Conservation (phyloP, 2,329 filamentous ascomycete species). For the Dactylellina cionopaga region DNA sequence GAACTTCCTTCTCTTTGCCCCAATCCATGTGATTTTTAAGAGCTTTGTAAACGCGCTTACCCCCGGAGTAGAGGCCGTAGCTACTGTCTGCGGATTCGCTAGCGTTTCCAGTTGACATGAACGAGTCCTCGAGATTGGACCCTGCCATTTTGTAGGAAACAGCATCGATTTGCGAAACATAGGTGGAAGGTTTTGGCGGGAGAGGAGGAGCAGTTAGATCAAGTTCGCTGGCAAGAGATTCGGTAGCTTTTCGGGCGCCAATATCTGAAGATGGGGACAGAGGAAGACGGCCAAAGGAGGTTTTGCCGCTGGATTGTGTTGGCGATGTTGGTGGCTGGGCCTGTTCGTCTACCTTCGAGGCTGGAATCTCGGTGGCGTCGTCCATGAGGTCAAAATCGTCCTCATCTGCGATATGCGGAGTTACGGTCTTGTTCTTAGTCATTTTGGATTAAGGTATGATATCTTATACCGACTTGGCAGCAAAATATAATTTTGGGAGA, state of each 20-base stretch:
- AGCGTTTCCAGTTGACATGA: slow-evolving; percentile 26
- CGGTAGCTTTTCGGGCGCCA: background rate
- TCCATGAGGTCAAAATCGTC: slow-evolving; percentile 49
- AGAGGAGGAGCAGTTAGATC: slow-evolving; percentile 15
- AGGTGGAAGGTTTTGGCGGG: slow-evolving; percentile 38
- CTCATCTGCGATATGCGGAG: slow-evolving; percentile 28
- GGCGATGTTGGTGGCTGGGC: slow-evolving; percentile 42
- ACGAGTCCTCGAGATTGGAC: slow-evolving; percentile 31
- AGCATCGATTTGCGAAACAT: slow-evolving; percentile 25
- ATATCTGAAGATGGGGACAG: background rate
- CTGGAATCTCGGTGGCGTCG: slow-evolving; percentile 36
- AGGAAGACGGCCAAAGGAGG: slow-evolving; percentile 4
- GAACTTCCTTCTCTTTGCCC: slow-evolving; percentile 50
- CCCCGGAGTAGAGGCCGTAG: slow-evolving; percentile 18
- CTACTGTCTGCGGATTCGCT: slow-evolving; percentile 24
- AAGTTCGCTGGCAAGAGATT: background rate
- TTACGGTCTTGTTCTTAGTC: slow-evolving; percentile 30
- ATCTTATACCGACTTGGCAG: background rate
- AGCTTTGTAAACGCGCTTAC: slow-evolving; percentile 23
- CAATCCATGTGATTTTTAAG: slow-evolving; percentile 40
- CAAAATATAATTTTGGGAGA: background rate
- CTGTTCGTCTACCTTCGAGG: no score
- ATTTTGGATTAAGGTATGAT: slow-evolving; percentile 14
- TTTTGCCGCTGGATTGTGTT: slow-evolving; percentile 24
- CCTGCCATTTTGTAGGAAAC: slow-evolving; percentile 22